These are phyloP conservation scores for Imleria badia DNA, from an alignment of 768 basidiomycete species.

Conservation along the genomic window DNA sequence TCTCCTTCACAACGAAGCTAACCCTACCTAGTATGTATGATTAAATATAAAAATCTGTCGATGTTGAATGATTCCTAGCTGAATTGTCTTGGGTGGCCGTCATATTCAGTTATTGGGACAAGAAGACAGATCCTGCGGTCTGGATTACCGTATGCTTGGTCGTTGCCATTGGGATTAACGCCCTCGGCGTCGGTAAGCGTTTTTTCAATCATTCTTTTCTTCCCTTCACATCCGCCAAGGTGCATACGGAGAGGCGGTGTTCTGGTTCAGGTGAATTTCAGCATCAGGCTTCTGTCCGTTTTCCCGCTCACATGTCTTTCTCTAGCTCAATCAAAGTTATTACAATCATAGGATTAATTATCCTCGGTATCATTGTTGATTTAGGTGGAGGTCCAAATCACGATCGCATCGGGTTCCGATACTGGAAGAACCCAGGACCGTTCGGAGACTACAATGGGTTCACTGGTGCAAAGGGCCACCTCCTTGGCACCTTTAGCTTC, in stretches of 20 bases:
- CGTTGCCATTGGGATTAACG: slow-evolving; percentile 1
- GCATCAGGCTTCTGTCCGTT: too few species aligned
- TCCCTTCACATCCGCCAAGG: not conserved
- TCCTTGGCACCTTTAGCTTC: not conserved
- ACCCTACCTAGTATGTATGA: not conserved
- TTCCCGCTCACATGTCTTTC: not conserved
- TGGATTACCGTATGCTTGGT: not conserved
- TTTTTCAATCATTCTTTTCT: not conserved
- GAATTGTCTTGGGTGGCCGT: not conserved
- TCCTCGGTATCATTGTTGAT: slow-evolving; percentile 6
- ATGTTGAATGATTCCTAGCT: not conserved
- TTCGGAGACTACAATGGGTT: not conserved
- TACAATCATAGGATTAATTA: not conserved
- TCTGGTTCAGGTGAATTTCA: slow-evolving; percentile 3
- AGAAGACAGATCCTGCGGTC: not conserved
- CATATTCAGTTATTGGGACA: not conserved
- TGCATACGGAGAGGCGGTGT: slow-evolving; percentile 7
- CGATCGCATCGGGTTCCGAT: slow-evolving; percentile 30
- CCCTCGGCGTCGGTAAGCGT: not conserved
- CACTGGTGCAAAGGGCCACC: not conserved
- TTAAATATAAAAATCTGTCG: not conserved
- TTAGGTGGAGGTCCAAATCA: slow-evolving; percentile 1
- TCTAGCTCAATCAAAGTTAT: slow-evolving; percentile 4
- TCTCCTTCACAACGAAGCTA: not conserved
- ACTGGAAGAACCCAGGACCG: slow-evolving; percentile 37